phyloP scores from a whole-genome alignment of 1,284 basidiomycete genomes.

The Tremellales sp. region DNA sequence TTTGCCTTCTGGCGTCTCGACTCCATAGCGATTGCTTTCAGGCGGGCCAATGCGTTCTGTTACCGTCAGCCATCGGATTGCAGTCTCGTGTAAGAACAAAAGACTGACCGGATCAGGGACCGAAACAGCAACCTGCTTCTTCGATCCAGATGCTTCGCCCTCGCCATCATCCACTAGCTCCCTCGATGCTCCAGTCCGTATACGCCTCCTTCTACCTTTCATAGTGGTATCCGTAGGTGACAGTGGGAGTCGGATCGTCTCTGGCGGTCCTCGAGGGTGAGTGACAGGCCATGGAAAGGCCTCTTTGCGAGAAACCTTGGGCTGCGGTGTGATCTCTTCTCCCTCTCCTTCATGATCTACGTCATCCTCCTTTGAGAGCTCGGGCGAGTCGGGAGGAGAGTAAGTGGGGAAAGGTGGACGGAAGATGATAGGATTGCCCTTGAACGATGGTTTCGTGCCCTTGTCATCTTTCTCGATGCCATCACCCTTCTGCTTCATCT shows the following conservation, averaged over 20 bases:
- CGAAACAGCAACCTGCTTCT: no score
- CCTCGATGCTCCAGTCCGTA: no score
- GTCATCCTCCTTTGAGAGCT: not conserved
- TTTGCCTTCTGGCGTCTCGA: no score
- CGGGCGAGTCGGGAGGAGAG: constrained; percentile 18
- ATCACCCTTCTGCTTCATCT: not conserved
- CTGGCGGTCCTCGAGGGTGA: constrained; percentile 6
- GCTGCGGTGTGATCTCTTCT: not conserved
- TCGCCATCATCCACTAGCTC: no score
- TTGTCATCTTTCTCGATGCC: not conserved
- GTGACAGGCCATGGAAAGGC: constrained; percentile 16
- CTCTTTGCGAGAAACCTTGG: constrained; percentile 10
- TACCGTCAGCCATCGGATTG: no score
- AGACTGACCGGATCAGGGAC: no score
- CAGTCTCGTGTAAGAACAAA: no score
- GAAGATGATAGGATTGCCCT: constrained; percentile 18
- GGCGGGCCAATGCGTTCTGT: no score
- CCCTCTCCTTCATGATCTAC: not conserved
- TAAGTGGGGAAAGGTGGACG: constrained; percentile 20
- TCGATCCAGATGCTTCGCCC: no score
- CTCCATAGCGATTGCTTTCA: no score
- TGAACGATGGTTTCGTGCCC: not conserved
- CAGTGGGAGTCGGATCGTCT: constrained; percentile 9
- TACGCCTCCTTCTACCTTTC: not conserved
- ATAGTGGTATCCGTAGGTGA: constrained; percentile 1